A percentile compares a stretch with the other conserved stretches of the same genome.
Conservation (phyloP, 2,329 filamentous ascomycete species). For the Arthroderma sp. region DNA sequence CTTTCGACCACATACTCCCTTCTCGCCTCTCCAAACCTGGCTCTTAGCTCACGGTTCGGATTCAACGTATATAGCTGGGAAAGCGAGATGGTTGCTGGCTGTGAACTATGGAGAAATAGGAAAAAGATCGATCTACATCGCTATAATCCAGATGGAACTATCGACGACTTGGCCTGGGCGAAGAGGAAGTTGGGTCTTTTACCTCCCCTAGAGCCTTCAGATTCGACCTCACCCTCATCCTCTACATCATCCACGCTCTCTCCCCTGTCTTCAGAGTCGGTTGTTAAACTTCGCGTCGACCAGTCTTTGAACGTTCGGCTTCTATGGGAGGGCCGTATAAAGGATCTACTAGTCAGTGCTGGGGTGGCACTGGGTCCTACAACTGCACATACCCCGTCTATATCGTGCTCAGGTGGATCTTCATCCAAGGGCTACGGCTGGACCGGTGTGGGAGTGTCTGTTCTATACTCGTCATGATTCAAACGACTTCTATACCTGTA, state of each 20-base stretch:
- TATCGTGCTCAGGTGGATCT: constrained; percentile 17
- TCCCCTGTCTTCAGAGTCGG: constrained; percentile 53
- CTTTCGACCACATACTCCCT: constrained; percentile 86
- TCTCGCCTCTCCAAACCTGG: constrained; percentile 68
- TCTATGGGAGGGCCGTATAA: constrained; percentile 84
- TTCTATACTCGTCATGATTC: constrained; percentile 31
- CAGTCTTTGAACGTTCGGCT: constrained; percentile 77
- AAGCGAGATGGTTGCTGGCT: constrained; percentile 80
- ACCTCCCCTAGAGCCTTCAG: constrained; percentile 3
- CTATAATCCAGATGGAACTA: constrained; percentile 12
- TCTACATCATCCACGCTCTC: constrained; percentile 39
- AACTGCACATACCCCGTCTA: constrained; percentile 14
- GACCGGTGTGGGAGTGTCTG: constrained; percentile 32
- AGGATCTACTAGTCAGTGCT: constrained; percentile 83
- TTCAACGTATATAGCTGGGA: constrained; percentile 99
- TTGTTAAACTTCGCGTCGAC: constrained; percentile 80
- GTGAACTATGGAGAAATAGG: constrained; percentile 73
- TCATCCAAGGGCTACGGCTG: constrained; percentile 27
- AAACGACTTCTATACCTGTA: neutral
- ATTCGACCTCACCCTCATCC: constrained; percentile 18
- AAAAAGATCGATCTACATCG: neutral
- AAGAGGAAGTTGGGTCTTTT: constrained; percentile 30
- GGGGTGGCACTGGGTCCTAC: constrained; percentile 66
- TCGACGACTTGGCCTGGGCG: constrained; percentile 34
- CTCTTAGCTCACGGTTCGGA: constrained; percentile 80